Evolutionary conservation across 352 stramenopile genomes (phyloP).

Genomic region (Phytophthora litchii): DNA sequence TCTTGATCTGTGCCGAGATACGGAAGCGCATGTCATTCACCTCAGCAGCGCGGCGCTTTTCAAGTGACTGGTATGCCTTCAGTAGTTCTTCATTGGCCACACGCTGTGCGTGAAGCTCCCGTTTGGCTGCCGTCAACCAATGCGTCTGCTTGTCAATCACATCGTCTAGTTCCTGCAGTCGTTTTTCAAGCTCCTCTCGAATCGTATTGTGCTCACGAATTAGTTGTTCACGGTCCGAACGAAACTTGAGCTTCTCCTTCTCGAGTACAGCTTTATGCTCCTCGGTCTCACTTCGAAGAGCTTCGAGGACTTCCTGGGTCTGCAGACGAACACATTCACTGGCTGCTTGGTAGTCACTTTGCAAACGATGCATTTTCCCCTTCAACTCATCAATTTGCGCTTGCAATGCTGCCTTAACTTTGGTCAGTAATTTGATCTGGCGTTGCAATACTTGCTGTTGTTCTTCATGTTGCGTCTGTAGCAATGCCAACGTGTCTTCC

Average conservation of each 20-base stretch:
- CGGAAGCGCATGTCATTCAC: slow-evolving; percentile 84
- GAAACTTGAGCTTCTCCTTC: slow-evolving; percentile 38
- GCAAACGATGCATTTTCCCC: slow-evolving; percentile 38
- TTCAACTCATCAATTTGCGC: slow-evolving; percentile 41
- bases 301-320: slow-evolving; percentile 50
- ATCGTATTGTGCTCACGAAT: slow-evolving; percentile 46
- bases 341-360: slow-evolving; percentile 53
- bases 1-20: slow-evolving; percentile 66
- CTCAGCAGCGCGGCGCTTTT: slow-evolving; percentile 73
- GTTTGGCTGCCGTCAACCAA: slow-evolving; percentile 71
- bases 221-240: slow-evolving; percentile 48
- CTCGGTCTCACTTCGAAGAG: slow-evolving; percentile 45
- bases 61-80: slow-evolving; percentile 61
- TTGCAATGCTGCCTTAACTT: slow-evolving; percentile 48
- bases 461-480: slow-evolving; percentile 57
- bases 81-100: slow-evolving; percentile 76
- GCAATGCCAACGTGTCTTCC: slow-evolving; percentile 47
- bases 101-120: slow-evolving; percentile 68
- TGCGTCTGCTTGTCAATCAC: slow-evolving; percentile 58
- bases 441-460: slow-evolving; percentile 41
- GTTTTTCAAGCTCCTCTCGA: slow-evolving; percentile 47
- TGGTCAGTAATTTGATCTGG: slow-evolving; percentile 54
- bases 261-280: slow-evolving; percentile 34
- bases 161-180: slow-evolving; percentile 36
- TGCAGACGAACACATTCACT: slow-evolving; percentile 56